These are phyloP conservation scores for Chalciporus piperatus DNA, from an alignment of 768 basidiomycete species.

Conservation along the genomic window DNA sequence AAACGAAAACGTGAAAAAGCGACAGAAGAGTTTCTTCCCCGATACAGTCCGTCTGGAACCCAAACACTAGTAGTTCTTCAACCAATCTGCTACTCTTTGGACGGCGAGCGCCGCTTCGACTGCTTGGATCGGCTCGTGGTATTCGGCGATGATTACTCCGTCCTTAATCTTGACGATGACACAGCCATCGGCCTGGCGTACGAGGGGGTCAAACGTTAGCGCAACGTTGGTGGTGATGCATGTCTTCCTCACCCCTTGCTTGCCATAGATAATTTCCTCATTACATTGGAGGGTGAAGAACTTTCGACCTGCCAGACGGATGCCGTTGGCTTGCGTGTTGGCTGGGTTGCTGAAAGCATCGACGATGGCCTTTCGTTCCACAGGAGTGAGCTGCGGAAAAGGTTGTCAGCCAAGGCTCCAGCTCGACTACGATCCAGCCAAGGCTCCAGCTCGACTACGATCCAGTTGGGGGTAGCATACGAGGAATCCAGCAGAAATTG, in stretches of 20 bases:
- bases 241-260: constrained; percentile 63
- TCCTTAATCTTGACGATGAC: constrained; percentile 77
- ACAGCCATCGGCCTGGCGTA: constrained; percentile 66
- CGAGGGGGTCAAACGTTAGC: neutral
- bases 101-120: constrained; percentile 64
- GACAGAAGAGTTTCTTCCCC: neutral
- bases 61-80: constrained; percentile 55
- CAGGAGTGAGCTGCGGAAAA: constrained; percentile 16
- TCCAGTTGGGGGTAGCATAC: too few relatives aligned
- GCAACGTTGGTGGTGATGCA: neutral
- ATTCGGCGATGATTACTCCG: constrained; percentile 81
- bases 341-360: constrained; percentile 44
- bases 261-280: constrained; percentile 61
- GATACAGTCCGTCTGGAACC: constrained; percentile 1
- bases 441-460: too few relatives aligned
- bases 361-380: constrained; percentile 24
- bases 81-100: constrained; percentile 73
- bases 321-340: constrained; percentile 50
- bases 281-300: constrained; percentile 62
- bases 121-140: constrained; percentile 61
- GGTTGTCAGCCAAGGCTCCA: neutral
- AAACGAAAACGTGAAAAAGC: neutral
- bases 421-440: neutral
- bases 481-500: constrained; percentile 20
- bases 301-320: constrained; percentile 67